Evolutionary conservation across 139 green algal genomes (phyloP).

Genomic region (Chlorella sp.): DNA sequence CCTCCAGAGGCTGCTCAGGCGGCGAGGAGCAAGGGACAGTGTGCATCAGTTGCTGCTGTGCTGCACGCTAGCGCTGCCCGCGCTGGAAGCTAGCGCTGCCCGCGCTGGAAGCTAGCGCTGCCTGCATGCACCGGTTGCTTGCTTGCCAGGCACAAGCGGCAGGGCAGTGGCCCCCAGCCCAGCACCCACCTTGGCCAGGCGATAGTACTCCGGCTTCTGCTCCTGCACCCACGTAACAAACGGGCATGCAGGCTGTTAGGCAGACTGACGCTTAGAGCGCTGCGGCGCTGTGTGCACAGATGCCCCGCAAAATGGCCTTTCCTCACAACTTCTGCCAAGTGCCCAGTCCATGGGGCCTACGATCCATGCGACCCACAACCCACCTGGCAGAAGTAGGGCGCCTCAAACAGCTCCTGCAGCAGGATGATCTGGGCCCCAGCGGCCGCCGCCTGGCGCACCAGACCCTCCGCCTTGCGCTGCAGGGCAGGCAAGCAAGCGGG

Average conservation of each 20-base stretch:
- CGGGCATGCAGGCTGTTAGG: too few species aligned
- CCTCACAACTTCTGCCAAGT: background rate
- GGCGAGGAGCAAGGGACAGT: conserved; percentile 52
- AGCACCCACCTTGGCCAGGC: conserved; percentile 14
- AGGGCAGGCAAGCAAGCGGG: background rate
- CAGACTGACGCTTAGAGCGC: too few species aligned
- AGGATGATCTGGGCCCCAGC: conserved; percentile 78
- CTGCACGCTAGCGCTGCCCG: too few species aligned
- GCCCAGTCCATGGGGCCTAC: background rate
- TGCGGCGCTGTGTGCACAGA: too few species aligned
- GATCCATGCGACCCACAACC: background rate
- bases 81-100: too few species aligned
- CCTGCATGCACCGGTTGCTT: too few species aligned
- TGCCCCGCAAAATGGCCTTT: too few species aligned
- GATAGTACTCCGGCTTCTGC: conserved; percentile 30
- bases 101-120: too few species aligned
- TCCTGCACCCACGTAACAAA: background rate
- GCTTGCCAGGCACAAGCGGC: too few species aligned
- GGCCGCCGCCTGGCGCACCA: conserved; percentile 62
- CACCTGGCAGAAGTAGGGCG: conserved; percentile 71
- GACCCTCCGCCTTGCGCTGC: conserved; percentile 66
- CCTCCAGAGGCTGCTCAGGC: conserved; percentile 58
- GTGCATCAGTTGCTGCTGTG: too few species aligned
- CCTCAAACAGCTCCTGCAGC: conserved; percentile 79
- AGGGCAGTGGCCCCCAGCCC: too few species aligned